phyloP scores from a whole-genome alignment of 1,139 yeast species.

The Scheffersomyces insectosa region DNA sequence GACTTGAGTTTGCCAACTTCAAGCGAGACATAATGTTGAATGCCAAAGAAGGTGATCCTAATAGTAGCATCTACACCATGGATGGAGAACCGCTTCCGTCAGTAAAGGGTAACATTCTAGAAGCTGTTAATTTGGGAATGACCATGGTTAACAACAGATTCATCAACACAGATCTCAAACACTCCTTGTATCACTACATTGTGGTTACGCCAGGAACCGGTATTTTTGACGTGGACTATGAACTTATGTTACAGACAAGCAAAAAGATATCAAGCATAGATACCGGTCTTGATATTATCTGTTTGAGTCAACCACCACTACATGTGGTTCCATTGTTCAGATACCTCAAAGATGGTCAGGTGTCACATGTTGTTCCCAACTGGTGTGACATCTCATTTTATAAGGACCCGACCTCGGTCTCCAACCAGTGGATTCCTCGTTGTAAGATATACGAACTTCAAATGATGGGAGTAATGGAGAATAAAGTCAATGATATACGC shows the following conservation, averaged over 20 bases:
- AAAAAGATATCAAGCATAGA: constrained; percentile 75
- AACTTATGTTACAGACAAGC: constrained; percentile 72
- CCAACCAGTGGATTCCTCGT: constrained; percentile 82
- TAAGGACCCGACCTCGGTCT: constrained; percentile 51
- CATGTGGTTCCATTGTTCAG: constrained; percentile 90
- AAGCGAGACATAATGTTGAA: constrained; percentile 67
- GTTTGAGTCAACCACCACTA: constrained; percentile 87
- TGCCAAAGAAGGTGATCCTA: constrained; percentile 30
- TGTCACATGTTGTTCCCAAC: constrained; percentile 82
- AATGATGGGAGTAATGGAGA: constrained; percentile 98
- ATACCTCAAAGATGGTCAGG: constrained; percentile 47
- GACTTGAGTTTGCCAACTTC: constrained; percentile 84
- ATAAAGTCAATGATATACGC: constrained; percentile 68
- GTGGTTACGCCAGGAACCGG: constrained; percentile 93
- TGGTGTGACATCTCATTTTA: constrained; percentile 95
- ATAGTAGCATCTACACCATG: constrained; percentile 28
- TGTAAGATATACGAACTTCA: constrained; percentile 93
- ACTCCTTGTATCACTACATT: constrained; percentile 83
- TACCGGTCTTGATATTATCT: constrained; percentile 82
- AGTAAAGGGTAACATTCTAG: constrained; percentile 84
- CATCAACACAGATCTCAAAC: constrained; percentile 80
- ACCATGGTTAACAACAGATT: constrained; percentile 79
- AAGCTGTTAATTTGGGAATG: constrained; percentile 83
- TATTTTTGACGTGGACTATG: constrained; percentile 85
- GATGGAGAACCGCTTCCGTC: constrained; percentile 76